Evolutionary conservation across 192 early-diverging fungal genomes (phyloP), one percentile per base, ranked within the genome.

Genomic region (Gamsiella multidivaricata): DNA sequence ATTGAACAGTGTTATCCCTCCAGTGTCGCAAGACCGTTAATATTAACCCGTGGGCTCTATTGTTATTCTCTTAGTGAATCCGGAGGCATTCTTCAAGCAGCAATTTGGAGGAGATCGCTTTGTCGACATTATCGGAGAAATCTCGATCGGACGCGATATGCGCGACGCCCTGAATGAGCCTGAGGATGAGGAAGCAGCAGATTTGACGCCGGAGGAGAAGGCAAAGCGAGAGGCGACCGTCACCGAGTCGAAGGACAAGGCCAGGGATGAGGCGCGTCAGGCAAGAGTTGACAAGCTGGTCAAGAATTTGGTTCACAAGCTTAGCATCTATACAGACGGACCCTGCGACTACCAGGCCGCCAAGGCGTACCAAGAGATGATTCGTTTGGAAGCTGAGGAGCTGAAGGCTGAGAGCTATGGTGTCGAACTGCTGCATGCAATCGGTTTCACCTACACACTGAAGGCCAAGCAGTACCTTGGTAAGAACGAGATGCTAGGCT

Each of bases 91-190:
- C 85, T 99, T 99, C 82, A 92, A 87, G 69, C 91, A 95, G 84
- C 92, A 94, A 52, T 99, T 99, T 86, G 98, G 98, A 55, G 96
- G 96, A 34, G 98, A 98, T 72, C 91, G 93, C 51, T 99, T 99
- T 85, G 88, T 92, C n/a, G 92, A 94, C 80, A 92, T 98, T 79
- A 97, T 99, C 82, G 98, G 98, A 32, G 98, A 98, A 71, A 94
- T 99, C 55, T 96, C 94, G 20, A 96, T 99, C 67, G 96, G 95
- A 33, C 84, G 90, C 51, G 96, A 98, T 64, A 95, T 99, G 82
- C 89, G 88, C 52, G 92, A 94, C 46, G 94, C 93, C 28, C 71
- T 94, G 65, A 85, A 90, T 33, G 88, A 90, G 42, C 84, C 85
- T 0, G 84, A 84, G 57, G 84, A 86, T 18, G 92, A 89, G 20